phyloP scores from a whole-genome alignment of 805 yeast species.

The Jamesozyma jinghongensis region DNA sequence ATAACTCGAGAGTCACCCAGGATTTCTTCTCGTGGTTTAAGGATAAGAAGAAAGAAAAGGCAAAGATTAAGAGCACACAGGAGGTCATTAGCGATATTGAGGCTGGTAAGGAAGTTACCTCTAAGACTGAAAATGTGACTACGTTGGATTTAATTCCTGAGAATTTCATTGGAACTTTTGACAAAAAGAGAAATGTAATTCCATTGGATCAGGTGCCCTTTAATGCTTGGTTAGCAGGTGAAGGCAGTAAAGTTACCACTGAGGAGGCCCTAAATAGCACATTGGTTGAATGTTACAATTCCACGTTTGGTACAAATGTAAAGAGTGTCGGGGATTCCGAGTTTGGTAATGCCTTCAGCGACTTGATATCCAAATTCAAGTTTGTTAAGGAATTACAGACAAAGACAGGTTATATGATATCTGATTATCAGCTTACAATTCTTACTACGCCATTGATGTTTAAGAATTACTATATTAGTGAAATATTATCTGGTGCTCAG shows the following conservation, averaged over 20 bases:
- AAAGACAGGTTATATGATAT: conserved; percentile 31
- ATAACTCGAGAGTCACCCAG: background rate
- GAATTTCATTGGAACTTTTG: conserved; percentile 23
- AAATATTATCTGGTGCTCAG: conserved; percentile 27
- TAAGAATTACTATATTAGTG: conserved; percentile 20
- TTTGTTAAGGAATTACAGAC: conserved; percentile 30
- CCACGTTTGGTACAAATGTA: conserved; percentile 2
- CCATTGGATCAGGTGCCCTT: conserved; percentile 21
- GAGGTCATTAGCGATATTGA: conserved; percentile 33
- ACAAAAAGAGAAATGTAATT: conserved; percentile 4
- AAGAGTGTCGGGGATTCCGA: conserved; percentile 9
- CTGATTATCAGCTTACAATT: conserved; percentile 32
- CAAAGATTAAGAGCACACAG: conserved; percentile 15
- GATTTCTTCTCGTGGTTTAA: conserved; percentile 36
- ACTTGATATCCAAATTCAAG: conserved; percentile 31
- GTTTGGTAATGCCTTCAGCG: conserved; percentile 17
- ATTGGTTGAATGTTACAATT: conserved; percentile 12
- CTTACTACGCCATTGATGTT: conserved; percentile 25
- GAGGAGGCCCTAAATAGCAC: conserved; percentile 23
- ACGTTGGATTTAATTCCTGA: conserved; percentile 22
- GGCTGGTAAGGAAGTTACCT: conserved; percentile 24
- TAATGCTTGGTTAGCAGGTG: conserved; percentile 29
- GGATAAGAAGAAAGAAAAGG: conserved; percentile 21
- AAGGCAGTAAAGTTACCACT: conserved; percentile 14
- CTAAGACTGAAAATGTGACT: background rate